Evolutionary conservation across 805 yeast species (phyloP).

Genomic region (Zygoascus tannicola): DNA sequence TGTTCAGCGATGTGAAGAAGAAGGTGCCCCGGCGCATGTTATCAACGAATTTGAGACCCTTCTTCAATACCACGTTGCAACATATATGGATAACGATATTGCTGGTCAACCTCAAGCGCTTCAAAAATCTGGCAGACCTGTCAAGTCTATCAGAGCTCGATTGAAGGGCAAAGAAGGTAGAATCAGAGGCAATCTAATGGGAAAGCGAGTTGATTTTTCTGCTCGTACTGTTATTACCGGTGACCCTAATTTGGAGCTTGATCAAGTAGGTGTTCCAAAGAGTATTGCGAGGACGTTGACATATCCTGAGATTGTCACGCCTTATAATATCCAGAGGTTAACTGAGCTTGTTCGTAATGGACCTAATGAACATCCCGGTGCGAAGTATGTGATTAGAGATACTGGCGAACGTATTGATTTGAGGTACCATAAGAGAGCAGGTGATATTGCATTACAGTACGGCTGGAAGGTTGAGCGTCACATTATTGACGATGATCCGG

Average conservation of each 20-base stretch:
- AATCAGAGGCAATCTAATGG: slow-evolving; percentile 97
- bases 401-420: slow-evolving; percentile 98
- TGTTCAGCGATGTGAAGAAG: slow-evolving; percentile 95
- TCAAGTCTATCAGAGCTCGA: slow-evolving; percentile 97
- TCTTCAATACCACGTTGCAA: slow-evolving; percentile 95
- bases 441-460: slow-evolving; percentile 93
- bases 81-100: slow-evolving; percentile 98
- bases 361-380: slow-evolving; percentile 99
- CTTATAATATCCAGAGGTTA: slow-evolving; percentile 87
- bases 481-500: slow-evolving; percentile 95
- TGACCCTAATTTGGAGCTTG: slow-evolving; percentile 95
- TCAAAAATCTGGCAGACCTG: slow-evolving; percentile 98
- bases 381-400: slow-evolving; percentile 94
- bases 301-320: slow-evolving; percentile 96
- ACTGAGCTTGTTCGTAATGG: slow-evolving; percentile 95
- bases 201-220: slow-evolving; percentile 98
- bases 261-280: slow-evolving; percentile 98
- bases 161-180: slow-evolving; percentile 99
- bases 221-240: slow-evolving; percentile 99
- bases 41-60: slow-evolving; percentile 92
- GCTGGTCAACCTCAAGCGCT: slow-evolving; percentile 99
- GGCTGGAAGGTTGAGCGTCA: slow-evolving; percentile 99
- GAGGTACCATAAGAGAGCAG: slow-evolving; percentile 95
- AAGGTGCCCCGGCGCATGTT: slow-evolving; percentile 98
- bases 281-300: slow-evolving; percentile 92